A percentile compares a stretch with the other conserved stretches of the same genome.
phyloP scores from a whole-genome alignment of 2,329 filamentous ascomycete species.

The Aspergillus fumigatus region DNA sequence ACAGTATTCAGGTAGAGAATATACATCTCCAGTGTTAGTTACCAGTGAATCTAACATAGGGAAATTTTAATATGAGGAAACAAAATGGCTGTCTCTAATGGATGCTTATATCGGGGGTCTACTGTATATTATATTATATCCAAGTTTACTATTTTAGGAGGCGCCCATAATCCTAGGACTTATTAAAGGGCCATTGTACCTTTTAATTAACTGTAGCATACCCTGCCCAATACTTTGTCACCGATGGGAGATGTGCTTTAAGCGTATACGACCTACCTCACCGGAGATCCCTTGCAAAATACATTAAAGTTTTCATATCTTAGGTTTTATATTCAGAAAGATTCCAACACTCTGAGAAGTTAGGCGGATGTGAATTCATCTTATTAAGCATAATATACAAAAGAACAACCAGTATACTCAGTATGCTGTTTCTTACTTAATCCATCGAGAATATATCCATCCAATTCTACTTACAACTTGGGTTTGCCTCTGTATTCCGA shows the following conservation, averaged over 20 bases:
- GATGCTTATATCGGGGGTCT: too few species aligned
- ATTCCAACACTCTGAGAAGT: not conserved
- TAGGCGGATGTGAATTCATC: not conserved
- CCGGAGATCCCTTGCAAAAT: not conserved
- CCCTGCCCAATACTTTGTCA: not conserved
- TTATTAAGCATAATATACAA: not conserved
- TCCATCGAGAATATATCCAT: conserved; percentile 84
- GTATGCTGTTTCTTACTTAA: conserved; percentile 27
- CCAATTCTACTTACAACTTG: conserved; percentile 77
- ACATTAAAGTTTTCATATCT: not conserved
- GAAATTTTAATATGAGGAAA: too few species aligned
- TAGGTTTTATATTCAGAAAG: not conserved
- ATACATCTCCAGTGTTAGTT: too few species aligned
- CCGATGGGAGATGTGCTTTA: not conserved
- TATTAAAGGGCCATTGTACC: too few species aligned
- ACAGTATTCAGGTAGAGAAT: too few species aligned
- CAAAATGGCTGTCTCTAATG: too few species aligned
- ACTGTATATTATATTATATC: not conserved
- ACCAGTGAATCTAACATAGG: too few species aligned
- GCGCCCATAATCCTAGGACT: too few species aligned
- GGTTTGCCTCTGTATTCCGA: conserved; percentile 71
- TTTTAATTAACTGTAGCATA: too few species aligned
- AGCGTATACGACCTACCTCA: not conserved
- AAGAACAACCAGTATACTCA: not conserved
- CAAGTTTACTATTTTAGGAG: not conserved